phyloP scores from a whole-genome alignment of 768 basidiomycete genomes.

The Trametes punicea region DNA sequence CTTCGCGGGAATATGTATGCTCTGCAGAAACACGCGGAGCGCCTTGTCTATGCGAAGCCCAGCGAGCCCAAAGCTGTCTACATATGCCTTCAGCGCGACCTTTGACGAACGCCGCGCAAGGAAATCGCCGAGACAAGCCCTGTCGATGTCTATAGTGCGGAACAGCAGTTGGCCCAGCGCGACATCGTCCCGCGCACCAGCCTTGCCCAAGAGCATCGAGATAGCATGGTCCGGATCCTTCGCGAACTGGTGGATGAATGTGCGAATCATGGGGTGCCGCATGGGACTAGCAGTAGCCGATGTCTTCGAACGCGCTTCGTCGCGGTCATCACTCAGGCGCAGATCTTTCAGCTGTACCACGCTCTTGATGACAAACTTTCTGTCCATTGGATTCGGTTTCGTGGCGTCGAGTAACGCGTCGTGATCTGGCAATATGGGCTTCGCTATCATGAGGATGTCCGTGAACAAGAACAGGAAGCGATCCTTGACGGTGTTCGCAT shows the following conservation, averaged over 20 bases:
- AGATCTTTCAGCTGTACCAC: constrained; percentile 75
- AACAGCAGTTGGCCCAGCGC: constrained; percentile 78
- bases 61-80: constrained; percentile 84
- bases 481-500: constrained; percentile 91
- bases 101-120: constrained; percentile 72
- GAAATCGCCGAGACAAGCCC: constrained; percentile 80
- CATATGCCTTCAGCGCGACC: constrained; percentile 73
- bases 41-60: constrained; percentile 86
- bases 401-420: constrained; percentile 57
- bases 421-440: constrained; percentile 73
- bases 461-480: constrained; percentile 96
- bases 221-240: constrained; percentile 82
- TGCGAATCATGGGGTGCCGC: constrained; percentile 62
- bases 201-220: constrained; percentile 60
- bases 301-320: constrained; percentile 50
- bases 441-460: constrained; percentile 91
- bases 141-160: constrained; percentile 80
- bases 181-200: constrained; percentile 56
- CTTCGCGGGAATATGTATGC: constrained; percentile 62
- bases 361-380: constrained; percentile 85
- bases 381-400: constrained; percentile 57
- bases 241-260: constrained; percentile 77
- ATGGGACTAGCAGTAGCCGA: constrained; percentile 33
- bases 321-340: constrained; percentile 66
- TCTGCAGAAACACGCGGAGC: constrained; percentile 83